Evolutionary conservation across 2,329 filamentous ascomycete species (phyloP).

Genomic region (Botrytis tulipae): DNA sequence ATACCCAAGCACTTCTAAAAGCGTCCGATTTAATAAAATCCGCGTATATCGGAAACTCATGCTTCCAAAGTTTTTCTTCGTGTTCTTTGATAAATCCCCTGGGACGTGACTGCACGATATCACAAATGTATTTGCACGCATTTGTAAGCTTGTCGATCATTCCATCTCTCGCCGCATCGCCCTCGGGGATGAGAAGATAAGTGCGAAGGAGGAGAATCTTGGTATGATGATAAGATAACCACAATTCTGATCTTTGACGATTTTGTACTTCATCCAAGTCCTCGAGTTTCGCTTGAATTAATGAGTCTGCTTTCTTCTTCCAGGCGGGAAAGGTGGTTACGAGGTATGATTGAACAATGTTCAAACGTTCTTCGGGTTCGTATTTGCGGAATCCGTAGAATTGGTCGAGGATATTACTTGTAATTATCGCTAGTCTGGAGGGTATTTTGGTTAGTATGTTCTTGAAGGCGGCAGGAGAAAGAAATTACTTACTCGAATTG

Average conservation of each 20-base stretch:
- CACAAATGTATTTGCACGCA: neutral
- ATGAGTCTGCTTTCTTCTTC: neutral
- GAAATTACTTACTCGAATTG: neutral
- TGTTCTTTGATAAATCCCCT: neutral
- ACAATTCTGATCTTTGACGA: neutral
- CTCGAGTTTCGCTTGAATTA: neutral
- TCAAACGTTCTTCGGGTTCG: neutral
- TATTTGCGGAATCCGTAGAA: neutral
- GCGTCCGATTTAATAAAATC: neutral
- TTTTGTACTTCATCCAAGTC: neutral
- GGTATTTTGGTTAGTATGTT: neutral
- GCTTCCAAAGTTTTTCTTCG: neutral
- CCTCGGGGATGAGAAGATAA: neutral
- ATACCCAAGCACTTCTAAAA: slow-evolving; percentile 5
- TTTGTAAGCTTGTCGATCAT: neutral
- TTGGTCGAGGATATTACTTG: neutral
- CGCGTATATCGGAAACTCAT: neutral
- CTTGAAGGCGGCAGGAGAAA: neutral
- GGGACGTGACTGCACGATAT: neutral
- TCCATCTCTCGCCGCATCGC: neutral
- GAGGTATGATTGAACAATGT: neutral
- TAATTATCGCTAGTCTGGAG: neutral
- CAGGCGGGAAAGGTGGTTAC: neutral
- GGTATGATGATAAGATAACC: neutral
- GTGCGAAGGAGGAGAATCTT: neutral